Base-by-base conservation (phyloP, 2,329 filamentous ascomycete genomes). In the Dendryphion nanum region DNA sequence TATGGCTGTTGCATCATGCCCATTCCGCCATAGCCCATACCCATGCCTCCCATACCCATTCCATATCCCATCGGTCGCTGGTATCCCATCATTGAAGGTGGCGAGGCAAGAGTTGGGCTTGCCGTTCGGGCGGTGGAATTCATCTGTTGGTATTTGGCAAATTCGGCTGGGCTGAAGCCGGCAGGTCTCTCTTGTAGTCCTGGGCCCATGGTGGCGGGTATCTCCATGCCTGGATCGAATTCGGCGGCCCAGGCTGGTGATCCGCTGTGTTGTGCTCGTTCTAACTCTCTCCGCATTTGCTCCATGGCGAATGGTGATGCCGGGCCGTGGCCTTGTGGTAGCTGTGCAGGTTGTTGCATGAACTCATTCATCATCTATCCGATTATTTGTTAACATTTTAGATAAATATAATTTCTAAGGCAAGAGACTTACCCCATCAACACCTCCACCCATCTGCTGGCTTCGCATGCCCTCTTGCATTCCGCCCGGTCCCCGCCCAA, bases 281-380 rank as follows among this genome's bases (percentile, higher is more conserved):
- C 79, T 35, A 83, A 65, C 53, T 83, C 81, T 50, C 78, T 71
- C 45, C 80, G 73, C 72, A 85, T 76, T 48, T 82, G 79, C 50
- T 84, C 80, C 77, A 84, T 81, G 41, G 78, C 78, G 55, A 83
- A 83, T 0, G 79, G 76, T n/a, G 70, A 68, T 20, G 74, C 70
- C 4, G 74, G 69, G 8, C 71, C 69, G 20, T 73, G 70, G 3
- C 70, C 74, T 46, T 76, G 75, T 7, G 76, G 73, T 19, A 84
- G 63, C 50, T 79, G 78, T 20, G 73, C 82, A 38, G 79, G 81
- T 59, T 93, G 85, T 62, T 95, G 89, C 57, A 95, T 78, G 64
- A 96, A 96, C 43, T 89, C 85, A 59, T 94, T 89, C 81, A 95
- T 87, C 84, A 91, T 89, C 88, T 94, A 55, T 32, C 38, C 32